Conservation (phyloP, 371 early-diverging fungal species). For the Parasitella parasitica region DNA sequence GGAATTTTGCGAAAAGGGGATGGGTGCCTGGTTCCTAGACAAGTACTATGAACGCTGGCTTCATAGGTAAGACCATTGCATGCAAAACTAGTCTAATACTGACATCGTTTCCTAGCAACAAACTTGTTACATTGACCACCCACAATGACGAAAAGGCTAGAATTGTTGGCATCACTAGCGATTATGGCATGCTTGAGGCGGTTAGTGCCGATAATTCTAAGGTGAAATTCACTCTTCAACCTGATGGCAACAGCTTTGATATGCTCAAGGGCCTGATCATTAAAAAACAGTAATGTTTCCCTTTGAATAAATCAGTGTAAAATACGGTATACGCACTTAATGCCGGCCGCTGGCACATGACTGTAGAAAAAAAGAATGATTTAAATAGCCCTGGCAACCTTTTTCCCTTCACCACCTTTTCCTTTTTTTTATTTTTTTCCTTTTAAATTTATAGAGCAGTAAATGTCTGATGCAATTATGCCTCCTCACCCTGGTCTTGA, state of each 20-base stretch:
- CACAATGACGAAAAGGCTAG: conserved; percentile 52
- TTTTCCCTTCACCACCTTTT: neutral
- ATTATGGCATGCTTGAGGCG: conserved; percentile 72
- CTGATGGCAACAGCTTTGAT: conserved; percentile 97
- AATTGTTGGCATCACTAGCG: conserved; percentile 74
- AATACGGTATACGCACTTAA: too few species aligned
- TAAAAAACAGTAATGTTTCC: conserved; percentile 43
- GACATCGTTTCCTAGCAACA: conserved; percentile 34
- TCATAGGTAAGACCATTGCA: conserved; percentile 57
- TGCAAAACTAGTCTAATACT: neutral
- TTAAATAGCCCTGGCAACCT: neutral
- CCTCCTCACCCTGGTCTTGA: conserved; percentile 48
- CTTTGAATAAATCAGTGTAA: too few species aligned
- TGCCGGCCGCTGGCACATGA: too few species aligned
- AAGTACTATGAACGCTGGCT: conserved; percentile 82
- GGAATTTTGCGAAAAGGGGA: conserved; percentile 66
- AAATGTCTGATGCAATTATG: conserved; percentile 12
- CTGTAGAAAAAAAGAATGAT: neutral
- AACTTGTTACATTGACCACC: conserved; percentile 67
- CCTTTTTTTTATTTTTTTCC: neutral
- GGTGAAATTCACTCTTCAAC: conserved; percentile 73
- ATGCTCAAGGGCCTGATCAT: conserved; percentile 91
- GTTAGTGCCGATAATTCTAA: conserved; percentile 54
- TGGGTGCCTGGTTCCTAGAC: conserved; percentile 64
- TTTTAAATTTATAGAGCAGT: neutral